Base-by-base conservation (phyloP, 768 basidiomycete genomes). In the Calocera viscosa region DNA sequence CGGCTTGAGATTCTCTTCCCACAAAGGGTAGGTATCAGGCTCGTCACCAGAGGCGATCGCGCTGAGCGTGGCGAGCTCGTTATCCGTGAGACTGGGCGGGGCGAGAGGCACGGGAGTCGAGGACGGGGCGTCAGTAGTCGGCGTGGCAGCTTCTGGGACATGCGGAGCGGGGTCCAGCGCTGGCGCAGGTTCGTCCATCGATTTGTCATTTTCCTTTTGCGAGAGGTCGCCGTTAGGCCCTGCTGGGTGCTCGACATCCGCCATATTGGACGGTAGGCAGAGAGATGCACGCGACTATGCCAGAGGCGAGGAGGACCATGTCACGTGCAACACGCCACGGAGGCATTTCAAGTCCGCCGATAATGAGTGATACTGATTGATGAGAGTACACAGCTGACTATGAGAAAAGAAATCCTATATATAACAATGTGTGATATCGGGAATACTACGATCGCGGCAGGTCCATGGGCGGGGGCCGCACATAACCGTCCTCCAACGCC, bases 401-500 rank as follows among this genome's bases (percentile, higher is more conserved):
- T 47, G 43, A 47, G 43, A 47, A 47, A 47, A 47, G 19, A 38
- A 19, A 47, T 47, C 43, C 43, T 47, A 47, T 47, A 47, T 47
- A 47, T 47, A 19, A 47, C 43, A 47, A 47, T 47, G 43, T 19
- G 43, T 47, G 43, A 47, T 47, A 47, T 47, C 43, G 43, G 5
- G 43, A 17, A 5, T 47, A 47, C 43, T 47, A 24, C 24, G 19
- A 47, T 7, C 19, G 19, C 19, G 19, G 43, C 43, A 47, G 43
- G 43, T 24, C n/a, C n/a, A n/a, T n/a, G n/a, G n/a, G n/a, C n/a
- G 43, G 43, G 5, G 43, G 43, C 8, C 43, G 43, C 8, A 47
- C 19, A 19, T 47, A 47, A 5, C 43, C 43, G 8, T 88, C 88
- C 76, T 93, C 94, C 71, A 96, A 77, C 8, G 93, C 91, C 60